Percentiles rank a stretch among this genome's conserved stretches.
These are phyloP conservation scores for Verbena officinalis DNA, from an alignment of 257 asterid genomes.

Conservation along the genomic window DNA sequence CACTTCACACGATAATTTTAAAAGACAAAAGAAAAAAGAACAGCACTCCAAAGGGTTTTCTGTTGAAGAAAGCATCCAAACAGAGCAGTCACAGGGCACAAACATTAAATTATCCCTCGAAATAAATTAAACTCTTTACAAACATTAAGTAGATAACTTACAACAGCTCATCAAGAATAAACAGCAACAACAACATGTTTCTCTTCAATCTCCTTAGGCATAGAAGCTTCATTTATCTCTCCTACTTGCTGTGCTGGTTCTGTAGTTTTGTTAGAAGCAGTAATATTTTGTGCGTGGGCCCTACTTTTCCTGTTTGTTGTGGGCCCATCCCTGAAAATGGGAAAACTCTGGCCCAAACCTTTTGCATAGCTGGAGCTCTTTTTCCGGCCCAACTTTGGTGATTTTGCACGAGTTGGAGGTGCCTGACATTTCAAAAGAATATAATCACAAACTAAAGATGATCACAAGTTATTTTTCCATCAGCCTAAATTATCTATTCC, in stretches of 20 bases:
- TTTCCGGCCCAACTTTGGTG: conserved; percentile 76
- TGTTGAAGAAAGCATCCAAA: conserved; percentile 28
- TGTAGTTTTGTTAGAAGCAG: conserved; percentile 31
- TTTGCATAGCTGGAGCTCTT: conserved; percentile 49
- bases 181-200: conserved; percentile 30
- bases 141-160: conserved; percentile 34
- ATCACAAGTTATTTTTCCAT: background rate
- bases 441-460: conserved; percentile 18
- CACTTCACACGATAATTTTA: conserved; percentile 43
- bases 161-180: conserved; percentile 39
- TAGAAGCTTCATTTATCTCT: conserved; percentile 29
- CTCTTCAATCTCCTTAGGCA: conserved; percentile 35
- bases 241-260: conserved; percentile 24
- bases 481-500: background rate
- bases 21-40: background rate
- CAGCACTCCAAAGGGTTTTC: conserved; percentile 31
- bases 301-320: conserved; percentile 35
- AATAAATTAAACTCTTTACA: conserved; percentile 34
- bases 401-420: conserved; percentile 81
- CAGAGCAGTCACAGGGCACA: conserved; percentile 33
- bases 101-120: conserved; percentile 23
- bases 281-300: conserved; percentile 31
- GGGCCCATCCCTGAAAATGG: conserved; percentile 41
- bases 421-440: conserved; percentile 42
- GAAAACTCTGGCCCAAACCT: conserved; percentile 39